Evolutionary conservation across 106 monocot genomes (phyloP), one percentile per base, ranked within the genome.

Genomic region (Xerophyta viscosa): DNA sequence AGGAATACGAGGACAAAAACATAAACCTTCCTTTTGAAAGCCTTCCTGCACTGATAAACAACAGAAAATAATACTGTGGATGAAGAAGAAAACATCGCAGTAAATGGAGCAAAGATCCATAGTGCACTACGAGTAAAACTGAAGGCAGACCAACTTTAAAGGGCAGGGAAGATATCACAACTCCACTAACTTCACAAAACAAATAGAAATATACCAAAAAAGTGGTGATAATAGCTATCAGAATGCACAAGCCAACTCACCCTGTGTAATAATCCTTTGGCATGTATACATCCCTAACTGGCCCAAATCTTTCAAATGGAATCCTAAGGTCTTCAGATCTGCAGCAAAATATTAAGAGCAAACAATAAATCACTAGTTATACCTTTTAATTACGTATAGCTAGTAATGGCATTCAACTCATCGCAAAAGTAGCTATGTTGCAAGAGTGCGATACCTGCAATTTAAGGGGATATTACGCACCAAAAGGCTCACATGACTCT

Each of bases 391-490:
- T n/a, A n/a, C n/a, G n/a, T n/a, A n/a, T n/a, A n/a, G n/a, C n/a
- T n/a, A n/a, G n/a, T n/a, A n/a, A n/a, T n/a, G n/a, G n/a, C n/a
- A n/a, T n/a, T n/a, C n/a, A n/a, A n/a, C n/a, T n/a, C n/a, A n/a
- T n/a, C n/a, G n/a, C n/a, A n/a, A n/a, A n/a, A n/a, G n/a, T n/a
- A n/a, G n/a, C n/a, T n/a, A n/a, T n/a, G n/a, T n/a, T n/a, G n/a
- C n/a, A n/a, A n/a, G n/a, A n/a, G n/a, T n/a, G n/a, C n/a, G 11
- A 33, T 66, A 88, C 93, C 93, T 75, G 72, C 71, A 77, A 59
- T 54, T 88, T 27, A 84, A 45, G 7, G 88, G 88, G 67, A 93
- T 77, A 29, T 93, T 93, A 30, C 93, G 67, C 54, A 93, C 93
- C 62, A 93, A 74, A 37, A 93, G 88, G 51, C 88, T 88, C 23